A percentile compares a stretch with the other conserved stretches of the same genome.
phyloP scores from a whole-genome alignment of 2,329 filamentous ascomycete species.

The Xylaria sp. region DNA sequence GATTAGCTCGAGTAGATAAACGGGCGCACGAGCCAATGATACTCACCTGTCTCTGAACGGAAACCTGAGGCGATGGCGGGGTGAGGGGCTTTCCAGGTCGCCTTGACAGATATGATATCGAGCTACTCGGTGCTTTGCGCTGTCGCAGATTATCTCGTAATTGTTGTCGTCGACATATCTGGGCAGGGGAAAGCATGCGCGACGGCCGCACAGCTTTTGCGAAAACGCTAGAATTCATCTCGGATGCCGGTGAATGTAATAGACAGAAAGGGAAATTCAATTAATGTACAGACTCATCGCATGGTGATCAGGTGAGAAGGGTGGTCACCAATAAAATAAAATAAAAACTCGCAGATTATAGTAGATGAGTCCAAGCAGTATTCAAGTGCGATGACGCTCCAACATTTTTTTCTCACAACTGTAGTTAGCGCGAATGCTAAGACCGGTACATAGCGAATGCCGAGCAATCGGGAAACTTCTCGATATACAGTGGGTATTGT shows the following conservation, averaged over 20 bases:
- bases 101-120: conserved; percentile 44
- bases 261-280: conserved; percentile 3
- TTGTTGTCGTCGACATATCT: conserved; percentile 55
- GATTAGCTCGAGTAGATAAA: conserved; percentile 34
- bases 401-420: conserved; percentile 47
- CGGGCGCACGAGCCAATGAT: not conserved
- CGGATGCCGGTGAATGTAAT: conserved; percentile 37
- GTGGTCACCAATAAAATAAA: not conserved
- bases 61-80: conserved; percentile 26
- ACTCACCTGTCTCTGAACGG: conserved; percentile 42
- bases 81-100: conserved; percentile 36
- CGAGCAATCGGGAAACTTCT: conserved; percentile 47
- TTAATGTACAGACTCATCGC: not conserved
- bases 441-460: conserved; percentile 27
- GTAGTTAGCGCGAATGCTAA: conserved; percentile 37
- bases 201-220: conserved; percentile 60
- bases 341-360: not conserved
- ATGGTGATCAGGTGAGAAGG: conserved; percentile 14
- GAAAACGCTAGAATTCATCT: conserved; percentile 62
- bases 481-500: conserved; percentile 9
- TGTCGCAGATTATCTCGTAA: conserved; percentile 56
- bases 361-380: conserved; percentile 9
- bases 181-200: conserved; percentile 59
- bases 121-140: conserved; percentile 42
- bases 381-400: conserved; percentile 46